These are phyloP conservation scores for Pythium biforme DNA, from an alignment of 352 stramenopile species.

Conservation along the genomic window DNA sequence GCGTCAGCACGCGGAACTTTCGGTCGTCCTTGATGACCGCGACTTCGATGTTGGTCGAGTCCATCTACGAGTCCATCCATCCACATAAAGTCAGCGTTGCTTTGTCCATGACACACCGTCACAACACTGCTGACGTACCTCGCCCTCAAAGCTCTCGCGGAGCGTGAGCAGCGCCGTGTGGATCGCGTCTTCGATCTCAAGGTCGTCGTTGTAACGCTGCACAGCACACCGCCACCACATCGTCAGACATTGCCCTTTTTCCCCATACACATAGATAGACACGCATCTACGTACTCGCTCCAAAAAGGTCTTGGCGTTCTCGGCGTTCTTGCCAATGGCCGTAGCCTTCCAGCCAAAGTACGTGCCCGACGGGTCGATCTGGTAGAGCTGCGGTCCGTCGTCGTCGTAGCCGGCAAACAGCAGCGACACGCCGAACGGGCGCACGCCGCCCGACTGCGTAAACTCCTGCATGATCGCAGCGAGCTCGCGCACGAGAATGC, in stretches of 20 bases:
- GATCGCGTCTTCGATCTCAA: slow-evolving; percentile 99
- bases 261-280: too few species aligned
- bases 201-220: slow-evolving; percentile 94
- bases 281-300: slow-evolving; percentile 92
- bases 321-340: slow-evolving; percentile 97
- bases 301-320: slow-evolving; percentile 99
- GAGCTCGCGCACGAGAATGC: slow-evolving; percentile 95
- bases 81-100: not conserved
- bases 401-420: slow-evolving; percentile 98
- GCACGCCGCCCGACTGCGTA: slow-evolving; percentile 96
- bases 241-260: too few species aligned
- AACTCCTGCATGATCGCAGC: slow-evolving; percentile 99
- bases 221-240: not conserved
- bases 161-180: slow-evolving; percentile 99
- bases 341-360: slow-evolving; percentile 99
- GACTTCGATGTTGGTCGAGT: slow-evolving; percentile 98
- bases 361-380: slow-evolving; percentile 97
- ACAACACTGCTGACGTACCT: slow-evolving; percentile 38
- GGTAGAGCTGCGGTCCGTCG: slow-evolving; percentile 97
- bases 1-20: slow-evolving; percentile 97
- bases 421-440: slow-evolving; percentile 98
- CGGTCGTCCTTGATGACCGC: slow-evolving; percentile 96
- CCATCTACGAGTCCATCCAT: slow-evolving; percentile 87
- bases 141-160: slow-evolving; percentile 97
- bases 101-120: not conserved